Conservation (phyloP, 495 filamentous ascomycete genomes). For the Letharia columbiana region DNA sequence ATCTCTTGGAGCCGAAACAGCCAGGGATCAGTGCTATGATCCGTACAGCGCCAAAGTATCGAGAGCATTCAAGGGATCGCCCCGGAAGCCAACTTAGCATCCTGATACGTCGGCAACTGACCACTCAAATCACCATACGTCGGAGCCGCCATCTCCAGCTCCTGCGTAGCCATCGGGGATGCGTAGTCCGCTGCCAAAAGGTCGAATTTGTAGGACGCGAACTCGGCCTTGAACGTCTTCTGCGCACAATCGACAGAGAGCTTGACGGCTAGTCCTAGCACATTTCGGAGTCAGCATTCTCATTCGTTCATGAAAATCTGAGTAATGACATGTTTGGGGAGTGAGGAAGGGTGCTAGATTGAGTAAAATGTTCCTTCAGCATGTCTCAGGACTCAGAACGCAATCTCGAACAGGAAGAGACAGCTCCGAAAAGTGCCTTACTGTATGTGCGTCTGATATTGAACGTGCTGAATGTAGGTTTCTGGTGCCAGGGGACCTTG, state of each 20-base stretch:
- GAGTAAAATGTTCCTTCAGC: no score
- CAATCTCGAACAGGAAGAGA: no score
- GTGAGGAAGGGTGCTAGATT: no score
- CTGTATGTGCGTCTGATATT: constrained; percentile 12
- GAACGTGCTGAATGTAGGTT: constrained; percentile 9
- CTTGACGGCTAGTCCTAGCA: background rate
- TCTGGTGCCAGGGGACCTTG: background rate
- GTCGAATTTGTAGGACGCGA: background rate
- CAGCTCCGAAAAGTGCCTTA: no score
- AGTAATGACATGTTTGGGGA: no score
- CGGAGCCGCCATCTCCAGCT: constrained; percentile 4
- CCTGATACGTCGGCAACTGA: constrained; percentile 2
- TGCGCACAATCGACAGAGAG: constrained; percentile 15
- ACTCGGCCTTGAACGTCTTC: constrained; percentile 7
- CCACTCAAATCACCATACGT: constrained; percentile 4
- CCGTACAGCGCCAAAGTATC: background rate
- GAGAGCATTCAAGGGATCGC: background rate
- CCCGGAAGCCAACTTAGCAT: background rate
- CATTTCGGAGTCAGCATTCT: no score
- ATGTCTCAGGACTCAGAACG: no score
- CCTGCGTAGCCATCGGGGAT: background rate
- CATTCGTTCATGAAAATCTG: no score
- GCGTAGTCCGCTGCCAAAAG: constrained; percentile 6
- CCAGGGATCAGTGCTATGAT: no score
- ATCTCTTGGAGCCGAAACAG: no score